phyloP scores from a whole-genome alignment of 179 eudicot species.

The Heliamphora pulchella region DNA sequence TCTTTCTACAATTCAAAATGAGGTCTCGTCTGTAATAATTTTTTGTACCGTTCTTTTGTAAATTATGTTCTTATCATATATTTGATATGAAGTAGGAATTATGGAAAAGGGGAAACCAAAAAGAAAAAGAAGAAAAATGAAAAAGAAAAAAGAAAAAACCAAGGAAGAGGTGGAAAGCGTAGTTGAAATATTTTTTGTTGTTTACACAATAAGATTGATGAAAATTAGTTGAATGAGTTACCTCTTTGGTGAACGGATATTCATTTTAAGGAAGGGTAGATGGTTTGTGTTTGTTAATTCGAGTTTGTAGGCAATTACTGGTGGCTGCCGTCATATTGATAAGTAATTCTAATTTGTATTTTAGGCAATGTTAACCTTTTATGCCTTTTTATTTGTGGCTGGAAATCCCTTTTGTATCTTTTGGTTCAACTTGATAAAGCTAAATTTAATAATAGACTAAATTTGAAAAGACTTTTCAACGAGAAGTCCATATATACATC shows the following conservation, averaged over 20 bases:
- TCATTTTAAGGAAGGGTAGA: not conserved
- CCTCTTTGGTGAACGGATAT: not conserved
- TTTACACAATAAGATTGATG: slow-evolving; percentile 7
- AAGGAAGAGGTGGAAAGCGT: not conserved
- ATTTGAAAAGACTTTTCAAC: too few relatives aligned
- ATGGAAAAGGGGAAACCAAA: too few relatives aligned
- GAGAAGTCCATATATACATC: too few relatives aligned
- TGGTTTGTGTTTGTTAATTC: not conserved
- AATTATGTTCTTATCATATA: slow-evolving; percentile 3
- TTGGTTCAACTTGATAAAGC: too few relatives aligned
- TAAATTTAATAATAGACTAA: too few relatives aligned
- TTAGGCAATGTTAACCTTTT: not conserved
- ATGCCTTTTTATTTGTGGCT: too few relatives aligned
- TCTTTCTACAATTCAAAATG: not conserved
- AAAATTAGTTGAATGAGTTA: not conserved
- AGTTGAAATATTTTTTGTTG: not conserved
- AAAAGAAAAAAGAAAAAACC: not conserved
- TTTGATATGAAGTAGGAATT: slow-evolving; percentile 7
- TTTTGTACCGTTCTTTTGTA: slow-evolving; percentile 13
- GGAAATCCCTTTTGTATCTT: too few relatives aligned
- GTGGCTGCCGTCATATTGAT: not conserved
- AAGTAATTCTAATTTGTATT: not conserved
- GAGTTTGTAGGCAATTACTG: not conserved
- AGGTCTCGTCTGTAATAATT: slow-evolving; percentile 1
- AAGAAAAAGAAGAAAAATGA: not conserved